Evolutionary conservation across 441 rosid species (phyloP).

Genomic region (Manihot esculenta): DNA sequence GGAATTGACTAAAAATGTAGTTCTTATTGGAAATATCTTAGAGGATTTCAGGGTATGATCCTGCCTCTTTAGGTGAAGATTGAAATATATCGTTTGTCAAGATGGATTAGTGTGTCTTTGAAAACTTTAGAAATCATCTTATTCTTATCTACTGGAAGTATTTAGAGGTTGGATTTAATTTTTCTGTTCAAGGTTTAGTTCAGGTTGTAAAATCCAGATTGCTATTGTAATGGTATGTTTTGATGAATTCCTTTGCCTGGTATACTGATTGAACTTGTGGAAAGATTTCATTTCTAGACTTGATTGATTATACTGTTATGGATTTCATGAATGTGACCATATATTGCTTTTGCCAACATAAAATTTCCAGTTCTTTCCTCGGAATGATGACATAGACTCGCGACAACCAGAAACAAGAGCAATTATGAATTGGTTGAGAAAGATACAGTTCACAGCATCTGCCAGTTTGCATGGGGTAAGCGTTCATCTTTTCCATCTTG

Average conservation of each 20-base stretch:
- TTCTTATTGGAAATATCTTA: background rate
- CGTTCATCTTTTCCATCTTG: slow-evolving; percentile 13
- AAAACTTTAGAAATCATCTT: background rate
- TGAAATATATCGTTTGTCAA: background rate
- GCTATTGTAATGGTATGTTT: background rate
- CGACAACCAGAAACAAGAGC: slow-evolving; percentile 92
- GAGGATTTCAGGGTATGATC: background rate
- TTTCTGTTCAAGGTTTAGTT: background rate
- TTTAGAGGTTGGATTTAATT: background rate
- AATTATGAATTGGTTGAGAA: slow-evolving; percentile 78
- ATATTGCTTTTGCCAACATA: slow-evolving; percentile 19
- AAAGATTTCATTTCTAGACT: background rate
- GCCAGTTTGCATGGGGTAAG: slow-evolving; percentile 94
- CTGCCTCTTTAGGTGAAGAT: background rate
- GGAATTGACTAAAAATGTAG: background rate
- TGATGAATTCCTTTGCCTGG: slow-evolving; percentile 12
- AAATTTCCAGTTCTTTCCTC: slow-evolving; percentile 63
- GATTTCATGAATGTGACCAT: slow-evolving; percentile 16
- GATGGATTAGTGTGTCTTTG: background rate
- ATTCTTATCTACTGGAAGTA: background rate
- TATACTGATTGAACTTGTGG: background rate
- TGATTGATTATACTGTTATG: slow-evolving; percentile 5
- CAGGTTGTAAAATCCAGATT: background rate
- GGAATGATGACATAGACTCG: slow-evolving; percentile 53
- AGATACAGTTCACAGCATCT: slow-evolving; percentile 73